Evolutionary conservation across 805 yeast species (phyloP), one percentile per base, ranked within the genome.

Genomic region (Candida tibetensis): DNA sequence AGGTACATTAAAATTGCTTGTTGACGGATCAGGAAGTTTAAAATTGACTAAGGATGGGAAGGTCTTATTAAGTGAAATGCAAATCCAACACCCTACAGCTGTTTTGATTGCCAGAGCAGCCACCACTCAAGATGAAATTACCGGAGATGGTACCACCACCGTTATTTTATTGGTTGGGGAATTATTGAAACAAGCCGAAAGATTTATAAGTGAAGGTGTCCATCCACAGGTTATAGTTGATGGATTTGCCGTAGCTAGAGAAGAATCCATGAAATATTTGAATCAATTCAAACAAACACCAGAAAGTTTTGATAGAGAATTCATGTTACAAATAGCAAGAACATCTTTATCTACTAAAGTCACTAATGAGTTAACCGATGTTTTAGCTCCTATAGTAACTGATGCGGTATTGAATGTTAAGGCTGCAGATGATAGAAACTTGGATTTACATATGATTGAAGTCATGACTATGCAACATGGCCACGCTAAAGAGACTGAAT

Each of bases 91-190:
- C 42, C 74, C 75, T 8, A 70, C 74, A 4, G 74, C 74, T 1
- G 72, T 70, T 30, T 68, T 68, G 73, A 68, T 69, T 47, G 95
- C 99, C 2, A 77, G 98, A 48, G 99, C 98, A 10, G 99, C 99
- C 34, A 81, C 96, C 32, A 97, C 99, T 0, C 99, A 93, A 66
- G 99, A 93, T 62, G 99, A 93, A 64, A 88, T 93, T 58, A 86
- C 98, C n/a, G 99, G 99, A 35, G 99, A 93, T 64, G 99, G 99
- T 47, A 93, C 99, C 39, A 91, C 98, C 4, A 85, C 96, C 2
- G 99, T 93, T 38, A 91, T 90, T 31, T 72, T 95, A 46, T 74
- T 90, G 39, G 99, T 93, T 30, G 99, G 99, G 39, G 97, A 91
- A 62, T 71, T 93, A 44, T 74, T 93, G 59, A 87, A 86, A 60